Percentiles rank a stretch among this genome's conserved stretches.
These are phyloP conservation scores for Rubia occidens DNA, from an alignment of 305 asterid species.

Conservation along the genomic window DNA sequence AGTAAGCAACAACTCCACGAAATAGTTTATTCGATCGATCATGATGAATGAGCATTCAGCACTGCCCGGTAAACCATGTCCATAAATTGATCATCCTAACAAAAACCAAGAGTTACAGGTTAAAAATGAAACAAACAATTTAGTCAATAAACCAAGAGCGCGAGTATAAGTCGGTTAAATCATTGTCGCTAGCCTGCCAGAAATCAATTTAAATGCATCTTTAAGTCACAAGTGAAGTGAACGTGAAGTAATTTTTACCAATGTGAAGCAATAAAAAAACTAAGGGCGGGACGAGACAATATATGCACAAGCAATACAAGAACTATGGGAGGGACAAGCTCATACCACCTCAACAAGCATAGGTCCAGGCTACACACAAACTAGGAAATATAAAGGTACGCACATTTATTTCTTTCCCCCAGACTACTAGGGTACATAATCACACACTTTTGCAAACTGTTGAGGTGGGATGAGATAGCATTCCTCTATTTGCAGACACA, in stretches of 20 bases:
- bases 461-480: background rate
- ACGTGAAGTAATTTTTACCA: background rate
- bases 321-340: background rate
- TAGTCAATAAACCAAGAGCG: background rate
- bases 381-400: background rate
- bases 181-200: background rate
- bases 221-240: background rate
- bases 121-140: background rate
- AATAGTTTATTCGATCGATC: conserved; percentile 9
- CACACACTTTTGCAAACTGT: background rate
- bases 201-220: background rate
- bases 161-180: background rate
- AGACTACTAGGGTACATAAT: background rate
- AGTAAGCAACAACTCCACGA: conserved; percentile 10
- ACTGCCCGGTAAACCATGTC: conserved; percentile 62
- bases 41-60: conserved; percentile 41
- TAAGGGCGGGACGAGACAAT: background rate
- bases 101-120: background rate
- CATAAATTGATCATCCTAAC: conserved; percentile 58
- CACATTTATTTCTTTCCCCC: background rate
- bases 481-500: background rate
- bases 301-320: background rate
- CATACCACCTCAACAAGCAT: background rate
- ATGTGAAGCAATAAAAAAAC: background rate
- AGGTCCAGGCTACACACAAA: background rate